A percentile compares a stretch with the other conserved stretches of the same genome.
phyloP scores from a whole-genome alignment of 306 rosid genomes.

The Acacia melanoxylon region DNA sequence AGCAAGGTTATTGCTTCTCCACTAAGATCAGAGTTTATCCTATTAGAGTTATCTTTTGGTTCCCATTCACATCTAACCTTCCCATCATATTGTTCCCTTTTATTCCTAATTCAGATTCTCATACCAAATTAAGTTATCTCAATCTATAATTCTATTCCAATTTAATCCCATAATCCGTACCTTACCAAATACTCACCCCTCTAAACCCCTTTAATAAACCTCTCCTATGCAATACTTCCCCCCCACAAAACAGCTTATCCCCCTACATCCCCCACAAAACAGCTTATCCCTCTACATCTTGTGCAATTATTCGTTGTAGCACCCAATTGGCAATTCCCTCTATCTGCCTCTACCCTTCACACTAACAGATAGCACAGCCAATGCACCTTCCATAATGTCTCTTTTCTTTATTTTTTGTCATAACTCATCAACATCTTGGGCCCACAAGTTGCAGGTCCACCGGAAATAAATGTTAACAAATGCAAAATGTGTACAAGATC shows the following conservation, averaged over 20 bases:
- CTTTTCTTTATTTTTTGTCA: not conserved
- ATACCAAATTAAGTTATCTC: too few relatives aligned
- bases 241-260: not conserved
- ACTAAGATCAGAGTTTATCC: too few relatives aligned
- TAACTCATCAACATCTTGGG: not conserved
- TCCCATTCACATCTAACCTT: too few relatives aligned
- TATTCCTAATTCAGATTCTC: too few relatives aligned
- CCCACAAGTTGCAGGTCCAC: not conserved
- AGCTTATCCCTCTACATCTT: not conserved
- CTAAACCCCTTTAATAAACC: not conserved
- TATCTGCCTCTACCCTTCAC: not conserved
- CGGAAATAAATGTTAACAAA: conserved; percentile 2
- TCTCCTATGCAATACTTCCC: not conserved
- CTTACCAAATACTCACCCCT: not conserved
- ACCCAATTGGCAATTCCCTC: not conserved
- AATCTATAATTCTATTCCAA: too few relatives aligned
- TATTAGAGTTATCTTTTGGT: too few relatives aligned
- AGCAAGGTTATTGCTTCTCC: too few relatives aligned
- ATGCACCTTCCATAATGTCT: not conserved
- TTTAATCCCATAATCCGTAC: too few relatives aligned
- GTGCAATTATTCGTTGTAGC: not conserved
- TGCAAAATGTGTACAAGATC: not conserved
- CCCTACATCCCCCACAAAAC: not conserved
- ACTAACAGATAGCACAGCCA: not conserved
- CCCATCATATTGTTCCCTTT: too few relatives aligned